Evolutionary conservation across 306 rosid genomes (phyloP), one percentile per base, ranked within the genome.

Genomic region (Rosa chinensis): DNA sequence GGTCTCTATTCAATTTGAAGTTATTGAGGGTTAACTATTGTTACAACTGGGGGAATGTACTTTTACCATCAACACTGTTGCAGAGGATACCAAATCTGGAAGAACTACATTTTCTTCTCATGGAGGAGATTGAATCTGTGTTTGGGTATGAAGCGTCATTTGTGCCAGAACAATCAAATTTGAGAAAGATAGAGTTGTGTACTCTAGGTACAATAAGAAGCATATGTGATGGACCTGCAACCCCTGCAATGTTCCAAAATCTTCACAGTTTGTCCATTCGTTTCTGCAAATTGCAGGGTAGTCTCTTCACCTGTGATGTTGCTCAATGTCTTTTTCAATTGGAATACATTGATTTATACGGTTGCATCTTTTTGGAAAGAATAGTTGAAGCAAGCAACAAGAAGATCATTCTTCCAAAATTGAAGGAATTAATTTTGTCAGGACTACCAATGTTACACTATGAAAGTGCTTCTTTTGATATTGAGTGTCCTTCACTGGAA

Each of bases 1-100:
- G 66, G 66, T 59, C 66, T 61, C 68, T 12, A 0, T 0, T 1
- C 20, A 12, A 12, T 32, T 2, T 63, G 42, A 63, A 63, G 20
- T 0, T 0, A 13, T 2, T 63, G 43, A 0, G 0, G 3, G 10
- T 28, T 0, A 0, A 0, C 0, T 0, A 0, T 32, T 63, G 43
- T 28, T 2, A 4, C 2, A 32, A 63, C 20, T 28, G 9, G 68
- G 10, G 68, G 4, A 63, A 32, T 28, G 8, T 28, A 5, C 18
- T 61, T 25, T 25, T 61, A 4, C 67, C 67, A 61, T 12, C 68
- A 32, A 1, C 2, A 12, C 13, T 63, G 68, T 28, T 63, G 13
- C 32, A 28, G 1, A 28, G 32, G 1, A 43, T 63, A 11, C 42
- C 8, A 28, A 63, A 63, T 63, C 2, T 63, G 43, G 43, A 63